Evolutionary conservation across 129 eudicot genomes (phyloP).

Genomic region (Centella asiatica): DNA sequence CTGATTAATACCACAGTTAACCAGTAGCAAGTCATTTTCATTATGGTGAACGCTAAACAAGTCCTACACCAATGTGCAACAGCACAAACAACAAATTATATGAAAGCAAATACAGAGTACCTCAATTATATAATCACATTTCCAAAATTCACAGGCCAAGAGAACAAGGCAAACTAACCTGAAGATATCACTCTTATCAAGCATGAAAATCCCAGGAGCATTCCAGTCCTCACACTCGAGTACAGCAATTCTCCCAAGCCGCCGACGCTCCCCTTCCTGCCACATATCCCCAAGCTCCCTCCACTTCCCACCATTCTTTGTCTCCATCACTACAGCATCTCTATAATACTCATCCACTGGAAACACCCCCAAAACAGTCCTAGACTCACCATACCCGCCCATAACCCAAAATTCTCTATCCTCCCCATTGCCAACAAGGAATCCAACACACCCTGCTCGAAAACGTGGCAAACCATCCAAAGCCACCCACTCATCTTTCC

Average conservation of each 20-base stretch:
- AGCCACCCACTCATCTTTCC: conserved; percentile 68
- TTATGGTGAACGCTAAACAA: background rate
- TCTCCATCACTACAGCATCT: conserved; percentile 71
- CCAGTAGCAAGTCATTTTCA: background rate
- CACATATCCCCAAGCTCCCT: conserved; percentile 86
- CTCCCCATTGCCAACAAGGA: conserved; percentile 42
- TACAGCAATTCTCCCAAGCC: conserved; percentile 64
- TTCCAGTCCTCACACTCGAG: conserved; percentile 38
- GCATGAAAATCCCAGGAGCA: conserved; percentile 63
- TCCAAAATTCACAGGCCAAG: background rate
- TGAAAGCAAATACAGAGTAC: background rate
- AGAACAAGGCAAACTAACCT: conserved; percentile 33
- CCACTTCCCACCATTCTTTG: conserved; percentile 57
- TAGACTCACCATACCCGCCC: conserved; percentile 94
- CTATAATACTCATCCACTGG: conserved; percentile 76
- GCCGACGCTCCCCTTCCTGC: conserved; percentile 72
- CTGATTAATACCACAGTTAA: background rate
- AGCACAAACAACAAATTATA: background rate
- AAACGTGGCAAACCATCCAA: conserved; percentile 69
- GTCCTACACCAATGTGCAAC: background rate
- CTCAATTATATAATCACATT: background rate
- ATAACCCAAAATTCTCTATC: conserved; percentile 83
- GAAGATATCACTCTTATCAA: conserved; percentile 56
- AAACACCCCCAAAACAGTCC: conserved; percentile 82
- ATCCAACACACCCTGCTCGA: conserved; percentile 93